Evolutionary conservation across 441 rosid genomes (phyloP), one percentile per base, ranked within the genome.

Genomic region (Adansonia madagascariensis): DNA sequence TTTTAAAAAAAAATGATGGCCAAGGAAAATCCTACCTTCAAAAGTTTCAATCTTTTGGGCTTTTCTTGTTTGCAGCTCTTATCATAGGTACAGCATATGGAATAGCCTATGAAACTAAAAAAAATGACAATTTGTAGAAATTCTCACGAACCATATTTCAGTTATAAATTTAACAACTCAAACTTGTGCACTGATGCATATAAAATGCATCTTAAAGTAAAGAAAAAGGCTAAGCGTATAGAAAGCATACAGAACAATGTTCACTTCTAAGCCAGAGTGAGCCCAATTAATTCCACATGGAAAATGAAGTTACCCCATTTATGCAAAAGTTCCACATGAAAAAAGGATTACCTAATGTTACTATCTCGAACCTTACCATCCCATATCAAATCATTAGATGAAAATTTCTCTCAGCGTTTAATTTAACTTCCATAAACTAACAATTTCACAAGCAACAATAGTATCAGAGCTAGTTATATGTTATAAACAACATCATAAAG

Each of bases 41-140:
- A 81, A 79, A 97, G 98, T 83, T 93, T 98, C 85, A 94, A 89
- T 94, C 99, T 80, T 97, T 89, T 64, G 98, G 98, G 88, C 98
- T 97, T 84, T 92, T 97, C 79, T 85, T 90, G 80, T 97, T 98
- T 10, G 90, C 85, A 76, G 91, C 85, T 84, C 97, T 89, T 75
- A 94, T 92, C 89, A 80, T 88, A 47, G 99, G 97, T 74, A 97
- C 86, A 78, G 98, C 97, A 89, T 88, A 92, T 70, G 99, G 98
- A 87, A 97, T 92, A 59, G 97, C 97, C 99, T 97, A 82, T 78
- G 78, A 78, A 35, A 77, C 59, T 44, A 65, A 76, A 80, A 61
- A 73, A 65, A 78, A 71, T 22, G 35, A 71, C 41, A 5, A 67
- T 6, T 53, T 73, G 71, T 41, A 59, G 57, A 27, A 76, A 68